Evolutionary conservation across 805 yeast genomes (phyloP).

Genomic region (Myxozyma melibiosi): DNA sequence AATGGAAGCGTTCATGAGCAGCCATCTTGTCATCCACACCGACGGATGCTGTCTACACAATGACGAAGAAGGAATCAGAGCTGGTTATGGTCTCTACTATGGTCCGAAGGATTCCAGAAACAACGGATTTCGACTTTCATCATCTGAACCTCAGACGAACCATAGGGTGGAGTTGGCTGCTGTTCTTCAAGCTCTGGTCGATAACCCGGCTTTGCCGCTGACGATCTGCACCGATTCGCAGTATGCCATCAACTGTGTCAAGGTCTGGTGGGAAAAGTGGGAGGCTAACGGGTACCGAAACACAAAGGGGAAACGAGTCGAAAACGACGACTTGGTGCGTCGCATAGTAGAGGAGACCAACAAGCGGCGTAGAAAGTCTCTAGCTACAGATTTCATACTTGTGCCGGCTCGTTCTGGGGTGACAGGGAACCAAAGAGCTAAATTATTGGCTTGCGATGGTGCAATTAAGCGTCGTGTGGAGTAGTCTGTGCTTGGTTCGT

Average conservation of each 20-base stretch:
- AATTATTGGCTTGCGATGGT: conserved; percentile 68
- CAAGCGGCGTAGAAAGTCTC: too few species aligned
- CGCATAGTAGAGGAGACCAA: too few species aligned
- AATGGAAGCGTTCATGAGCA: too few species aligned
- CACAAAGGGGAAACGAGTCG: conserved; percentile 50
- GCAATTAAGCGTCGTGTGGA: conserved; percentile 20
- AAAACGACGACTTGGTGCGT: conserved; percentile 56
- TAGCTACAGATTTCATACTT: too few species aligned
- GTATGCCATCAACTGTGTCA: conserved; percentile 39
- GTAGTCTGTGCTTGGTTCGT: too few species aligned
- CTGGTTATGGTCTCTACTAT: conserved; percentile 78
- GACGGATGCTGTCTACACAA: conserved; percentile 78
- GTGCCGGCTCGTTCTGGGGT: conserved; percentile 74
- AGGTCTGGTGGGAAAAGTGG: conserved; percentile 64
- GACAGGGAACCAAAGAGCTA: conserved; percentile 77
- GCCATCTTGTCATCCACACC: conserved; percentile 55
- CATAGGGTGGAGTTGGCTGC: conserved; percentile 81
- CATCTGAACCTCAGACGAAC: conserved; percentile 63
- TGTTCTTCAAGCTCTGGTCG: conserved; percentile 55
- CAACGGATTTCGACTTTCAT: conserved; percentile 53
- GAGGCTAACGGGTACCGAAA: conserved; percentile 56
- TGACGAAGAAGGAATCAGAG: conserved; percentile 49
- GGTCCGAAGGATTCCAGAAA: conserved; percentile 55
- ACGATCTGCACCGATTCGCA: conserved; percentile 31
- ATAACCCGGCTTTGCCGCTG: conserved; percentile 44